phyloP scores from a whole-genome alignment of 2,329 filamentous ascomycete genomes.

The Bipolaris gigantea region DNA sequence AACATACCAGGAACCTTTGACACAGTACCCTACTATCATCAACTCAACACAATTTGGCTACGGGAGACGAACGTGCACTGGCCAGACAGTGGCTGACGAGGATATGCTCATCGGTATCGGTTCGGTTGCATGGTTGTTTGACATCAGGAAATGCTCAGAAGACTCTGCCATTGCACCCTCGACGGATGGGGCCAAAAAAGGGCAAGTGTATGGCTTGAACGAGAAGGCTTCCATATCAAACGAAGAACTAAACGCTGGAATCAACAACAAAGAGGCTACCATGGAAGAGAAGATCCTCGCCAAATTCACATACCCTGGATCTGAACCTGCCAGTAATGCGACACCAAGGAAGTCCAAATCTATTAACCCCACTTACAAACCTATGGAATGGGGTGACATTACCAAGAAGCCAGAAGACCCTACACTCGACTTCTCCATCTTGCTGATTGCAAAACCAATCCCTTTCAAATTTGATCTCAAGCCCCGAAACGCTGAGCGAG shows the following conservation, averaged over 20 bases:
- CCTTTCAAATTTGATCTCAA: constrained; percentile 49
- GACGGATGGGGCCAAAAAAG: constrained; percentile 16
- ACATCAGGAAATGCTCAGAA: constrained; percentile 35
- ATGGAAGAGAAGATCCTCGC: constrained; percentile 31
- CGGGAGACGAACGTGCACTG: constrained; percentile 54
- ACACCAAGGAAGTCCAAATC: constrained; percentile 9
- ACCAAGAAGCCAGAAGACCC: constrained; percentile 42
- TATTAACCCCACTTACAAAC: constrained; percentile 21
- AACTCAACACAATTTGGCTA: constrained; percentile 60
- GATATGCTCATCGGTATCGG: constrained; percentile 49
- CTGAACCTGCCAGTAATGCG: constrained; percentile 10
- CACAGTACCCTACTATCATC: constrained; percentile 56
- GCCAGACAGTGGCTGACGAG: constrained; percentile 48
- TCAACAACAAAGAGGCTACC: constrained; percentile 17
- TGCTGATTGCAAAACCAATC: constrained; percentile 52
- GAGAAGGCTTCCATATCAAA: constrained; percentile 41
- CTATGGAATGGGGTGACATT: constrained; percentile 28
- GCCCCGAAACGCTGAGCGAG: constrained; percentile 40
- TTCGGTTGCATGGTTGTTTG: constrained; percentile 51
- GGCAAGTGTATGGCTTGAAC: constrained; percentile 29
- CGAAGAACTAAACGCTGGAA: constrained; percentile 43
- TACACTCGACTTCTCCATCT: constrained; percentile 49
- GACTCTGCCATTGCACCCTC: constrained; percentile 10
- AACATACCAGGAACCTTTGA: constrained; percentile 57
- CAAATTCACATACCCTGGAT: constrained; percentile 34